Percentiles rank a stretch among this genome's conserved stretches.
Conservation (phyloP, 2,329 filamentous ascomycete species). For the Tolypocladium endophyticum region DNA sequence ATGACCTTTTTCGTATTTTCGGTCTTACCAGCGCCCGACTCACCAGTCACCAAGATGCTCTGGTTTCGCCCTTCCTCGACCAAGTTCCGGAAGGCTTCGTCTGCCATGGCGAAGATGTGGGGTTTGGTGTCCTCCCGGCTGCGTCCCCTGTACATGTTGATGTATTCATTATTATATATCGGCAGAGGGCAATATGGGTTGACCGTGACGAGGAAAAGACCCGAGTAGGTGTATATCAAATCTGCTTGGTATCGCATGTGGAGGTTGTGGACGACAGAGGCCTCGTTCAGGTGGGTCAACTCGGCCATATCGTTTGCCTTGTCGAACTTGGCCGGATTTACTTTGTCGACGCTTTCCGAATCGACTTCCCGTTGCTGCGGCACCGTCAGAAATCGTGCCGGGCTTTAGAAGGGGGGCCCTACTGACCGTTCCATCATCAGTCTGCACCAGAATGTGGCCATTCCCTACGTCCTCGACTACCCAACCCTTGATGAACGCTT, state of each 20-base stretch:
- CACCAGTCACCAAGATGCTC: conserved; percentile 94
- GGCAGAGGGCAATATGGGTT: conserved; percentile 93
- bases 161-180: conserved; percentile 92
- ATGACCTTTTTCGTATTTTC: conserved; percentile 99
- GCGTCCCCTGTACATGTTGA: conserved; percentile 95
- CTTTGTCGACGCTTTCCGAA: conserved; percentile 85
- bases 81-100: conserved; percentile 89
- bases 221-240: conserved; percentile 96
- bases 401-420: neutral
- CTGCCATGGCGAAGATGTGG: conserved; percentile 96
- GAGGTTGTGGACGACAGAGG: conserved; percentile 94
- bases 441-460: conserved; percentile 72
- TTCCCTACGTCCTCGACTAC: conserved; percentile 70
- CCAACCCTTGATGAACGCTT: conserved; percentile 87
- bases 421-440: conserved; percentile 79
- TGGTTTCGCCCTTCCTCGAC: conserved; percentile 94
- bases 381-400: conserved; percentile 8
- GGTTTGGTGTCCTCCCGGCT: conserved; percentile 90
- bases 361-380: conserved; percentile 75
- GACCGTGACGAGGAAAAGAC: conserved; percentile 90
- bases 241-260: conserved; percentile 92
- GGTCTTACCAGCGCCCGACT: conserved; percentile 95
- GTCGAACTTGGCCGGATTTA: conserved; percentile 99
- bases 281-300: conserved; percentile 93
- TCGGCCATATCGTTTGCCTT: conserved; percentile 99